phyloP scores from a whole-genome alignment of 2,329 filamentous ascomycete species.

The Curvularia verruculosa region DNA sequence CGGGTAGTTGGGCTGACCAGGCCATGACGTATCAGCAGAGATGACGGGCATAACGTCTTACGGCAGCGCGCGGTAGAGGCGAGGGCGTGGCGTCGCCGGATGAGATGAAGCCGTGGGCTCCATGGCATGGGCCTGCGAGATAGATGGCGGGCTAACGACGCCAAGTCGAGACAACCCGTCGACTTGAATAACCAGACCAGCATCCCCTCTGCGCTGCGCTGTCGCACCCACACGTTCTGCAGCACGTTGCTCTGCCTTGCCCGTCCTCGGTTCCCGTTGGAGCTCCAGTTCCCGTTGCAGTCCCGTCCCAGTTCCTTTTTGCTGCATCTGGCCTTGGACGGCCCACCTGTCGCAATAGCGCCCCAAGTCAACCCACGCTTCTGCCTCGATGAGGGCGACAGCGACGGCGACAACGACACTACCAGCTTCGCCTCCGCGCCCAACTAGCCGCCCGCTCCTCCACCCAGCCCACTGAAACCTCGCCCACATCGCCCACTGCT shows the following conservation, averaged over 20 bases:
- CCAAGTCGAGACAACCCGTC: not conserved
- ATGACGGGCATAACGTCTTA: constrained; percentile 9
- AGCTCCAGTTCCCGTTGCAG: too few relatives aligned
- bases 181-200: not conserved
- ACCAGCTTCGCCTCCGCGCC: not conserved
- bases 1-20: not conserved
- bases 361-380: not conserved
- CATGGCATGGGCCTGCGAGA: too few relatives aligned
- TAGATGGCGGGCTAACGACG: too few relatives aligned
- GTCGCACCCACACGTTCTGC: not conserved
- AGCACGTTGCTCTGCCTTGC: not conserved
- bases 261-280: constrained; percentile 6
- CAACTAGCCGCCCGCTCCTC: not conserved
- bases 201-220: too few relatives aligned
- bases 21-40: not conserved
- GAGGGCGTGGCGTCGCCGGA: too few relatives aligned
- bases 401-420: not conserved
- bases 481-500: not conserved
- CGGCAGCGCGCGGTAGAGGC: constrained; percentile 7
- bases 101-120: too few relatives aligned
- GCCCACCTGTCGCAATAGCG: constrained; percentile 1
- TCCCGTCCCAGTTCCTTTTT: constrained; percentile 1
- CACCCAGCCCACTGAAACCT: not conserved
- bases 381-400: not conserved
- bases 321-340: constrained; percentile 5